Evolutionary conservation across 495 filamentous ascomycete species (phyloP), one percentile per base, ranked within the genome.

Genomic region (Trichoderma virens): DNA sequence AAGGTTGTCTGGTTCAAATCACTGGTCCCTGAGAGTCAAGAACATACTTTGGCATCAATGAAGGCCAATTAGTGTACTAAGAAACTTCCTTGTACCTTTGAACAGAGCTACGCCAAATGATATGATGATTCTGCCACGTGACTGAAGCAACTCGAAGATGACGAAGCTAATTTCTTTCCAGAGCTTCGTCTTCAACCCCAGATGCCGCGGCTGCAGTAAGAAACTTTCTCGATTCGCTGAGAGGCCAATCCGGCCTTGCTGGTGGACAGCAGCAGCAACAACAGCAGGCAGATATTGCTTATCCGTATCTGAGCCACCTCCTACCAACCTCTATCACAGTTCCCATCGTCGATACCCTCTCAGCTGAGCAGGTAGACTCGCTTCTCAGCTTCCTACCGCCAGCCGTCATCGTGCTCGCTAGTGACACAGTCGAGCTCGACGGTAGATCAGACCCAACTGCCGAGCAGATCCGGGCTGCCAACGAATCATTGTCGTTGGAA

Each of bases 261-360:
- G 65, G 72, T 8, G 65, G 71, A 35, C 74, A 77, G 62, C 68
- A 77, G 59, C 72, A 75, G 62, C 81, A 82, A 68, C 71, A 79
- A 45, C 79, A 79, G 69, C 77, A 73, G 41, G 70, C 76, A 47
- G 86, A 85, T 41, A 85, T 88, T 65, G 77, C 85, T 7, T 96
- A 88, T 72, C 93, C 93, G 32, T 90, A 93, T 34, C 86, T 98
- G 35, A 87, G 87, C 67, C 93, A 98, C 69, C 86, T 98, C 16
- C 85, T 98, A 45, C 81, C 89, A 32, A 78, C 92, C 1, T 78
- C 86, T 30, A 85, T 82, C 47, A 97, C 93, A 0, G 78, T 96
- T 11, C 86, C 90, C 13, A 84, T 89, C 69, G 79, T 96, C 47
- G 86, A 89, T n/a, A 74, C 81, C 28, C 85, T 89, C 45, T 76